phyloP scores from a whole-genome alignment of 129 eudicot species.

The Saussurea involucrata region DNA sequence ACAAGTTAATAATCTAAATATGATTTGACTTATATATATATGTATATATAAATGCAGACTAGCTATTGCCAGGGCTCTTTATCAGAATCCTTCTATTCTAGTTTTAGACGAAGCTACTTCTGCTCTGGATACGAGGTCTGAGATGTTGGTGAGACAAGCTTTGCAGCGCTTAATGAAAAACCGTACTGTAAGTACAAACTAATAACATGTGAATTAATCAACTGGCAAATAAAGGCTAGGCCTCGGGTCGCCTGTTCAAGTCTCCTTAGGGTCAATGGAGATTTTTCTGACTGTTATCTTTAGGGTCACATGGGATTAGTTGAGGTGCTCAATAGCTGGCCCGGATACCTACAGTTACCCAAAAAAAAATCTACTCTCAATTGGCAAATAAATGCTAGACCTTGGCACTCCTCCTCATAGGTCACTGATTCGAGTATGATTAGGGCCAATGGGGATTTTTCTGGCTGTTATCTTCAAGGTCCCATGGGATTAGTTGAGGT shows the following conservation, averaged over 20 bases:
- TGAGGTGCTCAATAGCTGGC: background rate
- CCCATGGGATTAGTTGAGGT: background rate
- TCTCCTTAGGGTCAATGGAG: background rate
- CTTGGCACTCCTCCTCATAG: background rate
- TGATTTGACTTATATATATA: background rate
- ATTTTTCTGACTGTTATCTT: background rate
- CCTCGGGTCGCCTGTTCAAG: background rate
- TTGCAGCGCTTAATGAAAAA: conserved; percentile 69
- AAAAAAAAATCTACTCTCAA: too few species aligned
- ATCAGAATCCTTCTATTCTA: conserved; percentile 82
- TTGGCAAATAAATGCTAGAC: too few species aligned
- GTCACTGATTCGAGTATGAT: background rate
- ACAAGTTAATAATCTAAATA: background rate
- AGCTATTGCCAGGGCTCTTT: conserved; percentile 92
- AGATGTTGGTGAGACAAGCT: conserved; percentile 91
- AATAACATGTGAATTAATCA: background rate
- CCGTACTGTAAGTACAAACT: conserved; percentile 54
- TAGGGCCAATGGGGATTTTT: background rate
- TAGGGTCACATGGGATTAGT: background rate
- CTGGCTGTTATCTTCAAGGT: background rate
- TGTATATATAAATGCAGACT: conserved; percentile 43
- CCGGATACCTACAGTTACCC: background rate
- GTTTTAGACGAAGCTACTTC: conserved; percentile 97
- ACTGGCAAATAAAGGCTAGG: background rate
- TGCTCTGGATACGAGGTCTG: conserved; percentile 81